A percentile compares a stretch with the other conserved stretches of the same genome.
Conservation (phyloP, 495 filamentous ascomycete species). For the Talaromyces ruber region DNA sequence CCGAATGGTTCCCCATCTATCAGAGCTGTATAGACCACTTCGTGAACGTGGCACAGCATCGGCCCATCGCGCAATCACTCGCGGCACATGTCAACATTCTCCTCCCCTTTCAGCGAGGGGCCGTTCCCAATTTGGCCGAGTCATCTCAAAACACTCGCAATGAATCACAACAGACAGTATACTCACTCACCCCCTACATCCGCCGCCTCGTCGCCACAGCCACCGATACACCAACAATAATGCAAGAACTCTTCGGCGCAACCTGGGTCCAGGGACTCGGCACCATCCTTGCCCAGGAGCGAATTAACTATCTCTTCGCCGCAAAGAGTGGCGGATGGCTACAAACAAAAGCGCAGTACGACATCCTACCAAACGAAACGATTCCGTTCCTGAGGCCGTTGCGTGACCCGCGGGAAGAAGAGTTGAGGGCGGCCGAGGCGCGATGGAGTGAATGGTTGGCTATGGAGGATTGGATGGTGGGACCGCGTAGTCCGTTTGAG, state of each 20-base stretch:
- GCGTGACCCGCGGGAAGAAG: slow-evolving; percentile 59
- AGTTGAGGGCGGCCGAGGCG: slow-evolving; percentile 73
- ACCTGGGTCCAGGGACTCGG: slow-evolving; percentile 74
- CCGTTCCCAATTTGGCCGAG: slow-evolving; percentile 12
- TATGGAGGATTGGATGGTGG: slow-evolving; percentile 97
- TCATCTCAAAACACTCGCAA: slow-evolving; percentile 13
- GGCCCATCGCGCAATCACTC: slow-evolving; percentile 68
- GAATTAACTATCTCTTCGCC: slow-evolving; percentile 87
- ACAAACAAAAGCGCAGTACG: slow-evolving; percentile 77
- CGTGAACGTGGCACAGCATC: slow-evolving; percentile 76
- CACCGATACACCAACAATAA: slow-evolving; percentile 64
- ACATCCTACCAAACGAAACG: slow-evolving; percentile 68
- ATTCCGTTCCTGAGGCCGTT: slow-evolving; percentile 78
- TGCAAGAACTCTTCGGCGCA: slow-evolving; percentile 86
- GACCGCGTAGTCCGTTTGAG: slow-evolving; percentile 44
- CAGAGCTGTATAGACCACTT: slow-evolving; percentile 82
- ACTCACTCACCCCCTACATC: slow-evolving; percentile 77
- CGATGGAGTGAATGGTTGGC: slow-evolving; percentile 83
- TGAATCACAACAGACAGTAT: slow-evolving; percentile 20
- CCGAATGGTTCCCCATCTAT: slow-evolving; percentile 87
- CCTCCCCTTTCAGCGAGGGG: slow-evolving; percentile 31
- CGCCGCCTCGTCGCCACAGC: slow-evolving; percentile 86
- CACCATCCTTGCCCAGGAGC: slow-evolving; percentile 72
- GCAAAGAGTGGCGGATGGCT: slow-evolving; percentile 93
- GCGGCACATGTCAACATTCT: slow-evolving; percentile 85